Evolutionary conservation across 2,329 filamentous ascomycete species (phyloP), one percentile per base, ranked within the genome.

Genomic region (Ophioceras dolichostomum): DNA sequence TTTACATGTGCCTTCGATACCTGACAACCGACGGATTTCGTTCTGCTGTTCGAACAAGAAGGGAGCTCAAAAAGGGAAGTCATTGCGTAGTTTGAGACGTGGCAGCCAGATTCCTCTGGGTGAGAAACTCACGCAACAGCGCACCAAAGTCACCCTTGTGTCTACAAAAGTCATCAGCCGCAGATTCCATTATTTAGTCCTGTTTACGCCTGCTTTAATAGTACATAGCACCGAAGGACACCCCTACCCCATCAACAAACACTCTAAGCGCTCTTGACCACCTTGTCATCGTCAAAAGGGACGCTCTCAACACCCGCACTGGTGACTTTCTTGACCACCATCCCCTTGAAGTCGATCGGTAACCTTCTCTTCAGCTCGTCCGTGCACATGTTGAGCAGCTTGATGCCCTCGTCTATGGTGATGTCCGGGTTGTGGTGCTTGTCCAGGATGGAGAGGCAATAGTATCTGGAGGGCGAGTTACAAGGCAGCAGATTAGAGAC

Each of bases 361-460:
- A 98, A 75, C 62, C 93, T 77, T 59, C 91, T 79, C 76, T 95
- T 94, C 57, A 98, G 67, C 70, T 98, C 91, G 59, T 96, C 88
- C 48, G 85, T 91, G 67, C 91, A 98, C 79, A 95, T 83, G 51
- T 76, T 80, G 53, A 98, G 68, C 45, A 98, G 77, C 70, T 94
- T 91, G 64, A 94, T 75, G 40, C 91, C 91, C 60, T 94, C 76
- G 44, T 83, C 87, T 38, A 91, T 78, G 43, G 73, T 75, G 60
- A 98, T 96, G 55, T 95, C 82, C 34, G 91, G 89, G 55, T 95
- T 84, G 60, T 98, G 91, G 60, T 98, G 91, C 70, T 98, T 98
- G 67, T 98, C 91, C 36, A 98, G 77, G 49, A 94, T 93, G 6
- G 86, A 93, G 43, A 98, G 73, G 61, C 91, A 98, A 72, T 98